Evolutionary conservation across 2,329 filamentous ascomycete species (phyloP).

Genomic region (Didymella glomerata): DNA sequence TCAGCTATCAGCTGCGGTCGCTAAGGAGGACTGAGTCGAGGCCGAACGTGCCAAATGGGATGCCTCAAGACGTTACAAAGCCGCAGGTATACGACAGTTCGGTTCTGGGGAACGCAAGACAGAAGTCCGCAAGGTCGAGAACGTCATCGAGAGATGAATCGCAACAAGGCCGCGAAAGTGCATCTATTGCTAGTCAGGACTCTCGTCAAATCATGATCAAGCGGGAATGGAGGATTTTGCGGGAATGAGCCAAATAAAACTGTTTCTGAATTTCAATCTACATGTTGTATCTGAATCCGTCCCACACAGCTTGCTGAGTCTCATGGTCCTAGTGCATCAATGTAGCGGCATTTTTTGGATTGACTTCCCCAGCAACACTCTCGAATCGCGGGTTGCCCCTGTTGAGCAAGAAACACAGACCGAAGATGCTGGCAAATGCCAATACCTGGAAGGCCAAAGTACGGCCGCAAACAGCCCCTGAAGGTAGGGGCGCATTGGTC

Average conservation of each 20-base stretch:
- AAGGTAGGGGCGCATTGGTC: background rate
- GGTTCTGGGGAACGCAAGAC: background rate
- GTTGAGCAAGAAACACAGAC: background rate
- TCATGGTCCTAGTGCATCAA: background rate
- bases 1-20: background rate
- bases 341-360: background rate
- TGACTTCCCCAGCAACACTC: background rate
- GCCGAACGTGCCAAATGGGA: background rate
- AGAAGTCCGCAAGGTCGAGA: background rate
- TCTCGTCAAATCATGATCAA: conserved; percentile 1
- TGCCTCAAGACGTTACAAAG: background rate
- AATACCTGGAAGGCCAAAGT: background rate
- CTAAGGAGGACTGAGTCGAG: background rate
- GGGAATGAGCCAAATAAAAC: background rate
- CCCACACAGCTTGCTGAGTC: background rate
- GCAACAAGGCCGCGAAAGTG: background rate
- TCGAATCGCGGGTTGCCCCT: background rate
- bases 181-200: background rate
- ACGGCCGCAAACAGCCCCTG: background rate
- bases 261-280: background rate
- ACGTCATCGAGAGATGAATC: background rate
- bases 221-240: background rate
- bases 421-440: background rate
- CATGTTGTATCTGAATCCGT: background rate
- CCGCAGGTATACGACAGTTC: background rate